A percentile compares a stretch with the other conserved stretches of the same genome.
Conservation (phyloP, 768 basidiomycete genomes). For the Hygrophoropsis aurantiaca region DNA sequence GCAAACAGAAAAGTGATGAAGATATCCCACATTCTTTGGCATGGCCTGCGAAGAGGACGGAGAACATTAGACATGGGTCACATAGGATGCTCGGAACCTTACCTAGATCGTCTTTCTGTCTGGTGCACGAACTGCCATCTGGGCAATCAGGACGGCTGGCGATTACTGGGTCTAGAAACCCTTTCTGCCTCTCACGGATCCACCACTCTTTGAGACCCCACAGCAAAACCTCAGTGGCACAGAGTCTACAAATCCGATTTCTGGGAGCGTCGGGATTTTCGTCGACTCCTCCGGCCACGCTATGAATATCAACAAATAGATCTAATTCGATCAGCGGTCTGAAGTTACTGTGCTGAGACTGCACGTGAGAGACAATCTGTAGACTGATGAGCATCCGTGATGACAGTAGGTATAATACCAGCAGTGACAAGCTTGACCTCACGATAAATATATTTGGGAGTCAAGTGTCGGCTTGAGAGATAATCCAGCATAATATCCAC, state of each 20-base stretch:
- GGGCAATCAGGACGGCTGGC: slow-evolving; percentile 66
- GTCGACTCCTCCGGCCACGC: slow-evolving; percentile 53
- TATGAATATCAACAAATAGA: slow-evolving; percentile 69
- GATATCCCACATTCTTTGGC: slow-evolving; percentile 68
- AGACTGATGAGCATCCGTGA: slow-evolving; percentile 6
- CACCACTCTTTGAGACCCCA: slow-evolving; percentile 83
- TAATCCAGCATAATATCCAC: slow-evolving; percentile 87
- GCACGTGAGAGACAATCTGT: slow-evolving; percentile 64
- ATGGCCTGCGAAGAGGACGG: slow-evolving; percentile 46
- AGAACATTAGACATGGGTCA: slow-evolving; percentile 3
- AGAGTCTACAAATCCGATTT: slow-evolving; percentile 63
- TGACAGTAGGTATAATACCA: background rate
- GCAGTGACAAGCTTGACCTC: slow-evolving; percentile 47
- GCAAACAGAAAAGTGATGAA: background rate
- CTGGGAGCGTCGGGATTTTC: slow-evolving; percentile 60
- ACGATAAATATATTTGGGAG: slow-evolving; percentile 72
- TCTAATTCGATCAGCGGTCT: slow-evolving; percentile 66
- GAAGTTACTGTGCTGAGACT: slow-evolving; percentile 62
- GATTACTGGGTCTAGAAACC: slow-evolving; percentile 56
- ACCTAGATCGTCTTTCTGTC: slow-evolving; percentile 65
- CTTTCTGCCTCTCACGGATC: slow-evolving; percentile 74
- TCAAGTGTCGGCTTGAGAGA: slow-evolving; percentile 57
- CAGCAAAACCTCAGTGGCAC: slow-evolving; percentile 72
- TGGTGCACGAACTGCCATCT: slow-evolving; percentile 56
- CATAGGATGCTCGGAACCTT: slow-evolving; percentile 23